Conservation (phyloP, 2,329 filamentous ascomycete genomes). For the Hirsutella minnesotensis region DNA sequence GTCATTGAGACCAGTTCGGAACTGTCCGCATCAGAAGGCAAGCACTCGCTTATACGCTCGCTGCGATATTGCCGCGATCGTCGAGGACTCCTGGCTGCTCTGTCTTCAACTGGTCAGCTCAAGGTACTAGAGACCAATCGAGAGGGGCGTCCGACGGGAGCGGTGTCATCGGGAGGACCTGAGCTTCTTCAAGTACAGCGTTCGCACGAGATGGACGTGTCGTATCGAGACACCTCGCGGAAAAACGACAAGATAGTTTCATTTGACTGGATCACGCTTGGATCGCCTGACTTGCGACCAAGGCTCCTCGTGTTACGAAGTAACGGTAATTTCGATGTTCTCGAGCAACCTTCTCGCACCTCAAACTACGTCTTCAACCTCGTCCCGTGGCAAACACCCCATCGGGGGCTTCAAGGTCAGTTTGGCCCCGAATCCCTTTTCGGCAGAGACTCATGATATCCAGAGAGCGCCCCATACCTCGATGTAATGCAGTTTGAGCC, state of each 20-base stretch:
- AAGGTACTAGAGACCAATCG: conserved; percentile 47
- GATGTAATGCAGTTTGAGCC: conserved; percentile 47
- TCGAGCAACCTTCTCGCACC: conserved; percentile 48
- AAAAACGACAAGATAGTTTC: conserved; percentile 52
- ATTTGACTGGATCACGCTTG: conserved; percentile 54
- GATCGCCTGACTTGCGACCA: conserved; percentile 41
- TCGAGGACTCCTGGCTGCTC: conserved; percentile 46
- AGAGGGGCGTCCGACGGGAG: conserved; percentile 30
- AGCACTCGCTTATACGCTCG: conserved; percentile 49
- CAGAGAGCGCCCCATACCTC: conserved; percentile 40
- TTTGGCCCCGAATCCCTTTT: background rate
- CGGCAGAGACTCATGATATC: conserved; percentile 7
- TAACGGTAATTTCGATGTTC: conserved; percentile 48
- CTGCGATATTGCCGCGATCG: conserved; percentile 52
- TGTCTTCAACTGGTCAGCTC: conserved; percentile 52
- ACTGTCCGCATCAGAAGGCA: conserved; percentile 37
- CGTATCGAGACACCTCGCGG: conserved; percentile 37
- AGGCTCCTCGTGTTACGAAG: conserved; percentile 48
- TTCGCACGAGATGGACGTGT: conserved; percentile 51
- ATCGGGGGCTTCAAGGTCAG: conserved; percentile 43
- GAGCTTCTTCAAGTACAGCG: conserved; percentile 47
- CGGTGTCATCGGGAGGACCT: conserved; percentile 33
- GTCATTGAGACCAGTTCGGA: conserved; percentile 44
- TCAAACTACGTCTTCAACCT: conserved; percentile 48
- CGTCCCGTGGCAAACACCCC: conserved; percentile 47